Conservation (phyloP, 257 asterid species). For the Fraxinus quadrangulata region DNA sequence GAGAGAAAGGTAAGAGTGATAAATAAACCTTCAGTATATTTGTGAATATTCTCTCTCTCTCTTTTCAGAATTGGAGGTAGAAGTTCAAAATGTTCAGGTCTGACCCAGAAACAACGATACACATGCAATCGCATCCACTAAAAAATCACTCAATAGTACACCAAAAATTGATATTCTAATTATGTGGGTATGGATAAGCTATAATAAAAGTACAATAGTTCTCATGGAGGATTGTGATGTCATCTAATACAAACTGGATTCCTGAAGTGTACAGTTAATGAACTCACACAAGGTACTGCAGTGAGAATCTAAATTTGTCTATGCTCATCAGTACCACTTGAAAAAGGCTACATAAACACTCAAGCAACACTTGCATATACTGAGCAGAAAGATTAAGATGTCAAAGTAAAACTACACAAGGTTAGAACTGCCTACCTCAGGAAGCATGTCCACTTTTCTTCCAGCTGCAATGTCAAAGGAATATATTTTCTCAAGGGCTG, state of each 20-base stretch:
- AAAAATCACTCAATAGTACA: neutral
- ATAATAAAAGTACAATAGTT: neutral
- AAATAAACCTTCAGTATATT: no score
- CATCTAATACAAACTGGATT: conserved; percentile 7
- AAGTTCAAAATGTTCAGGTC: neutral
- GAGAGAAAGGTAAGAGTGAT: no score
- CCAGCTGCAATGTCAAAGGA: conserved; percentile 96
- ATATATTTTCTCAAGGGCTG: conserved; percentile 87
- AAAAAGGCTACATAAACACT: neutral
- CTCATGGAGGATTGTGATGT: neutral
- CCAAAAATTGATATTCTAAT: neutral
- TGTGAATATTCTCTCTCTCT: neutral
- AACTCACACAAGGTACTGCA: neutral
- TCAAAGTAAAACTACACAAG: conserved; percentile 8
- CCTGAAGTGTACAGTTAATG: neutral
- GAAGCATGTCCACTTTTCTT: conserved; percentile 77
- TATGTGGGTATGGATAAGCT: conserved; percentile 13
- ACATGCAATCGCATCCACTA: neutral
- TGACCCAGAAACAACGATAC: neutral
- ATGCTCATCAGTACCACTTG: conserved; percentile 5
- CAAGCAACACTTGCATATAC: conserved; percentile 12
- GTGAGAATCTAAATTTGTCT: conserved; percentile 5
- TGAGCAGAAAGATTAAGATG: conserved; percentile 4
- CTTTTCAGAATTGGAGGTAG: neutral
- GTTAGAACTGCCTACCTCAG: conserved; percentile 64